Base-by-base conservation (phyloP, 2,329 filamentous ascomycete genomes). In the Beauveria bassiana region DNA sequence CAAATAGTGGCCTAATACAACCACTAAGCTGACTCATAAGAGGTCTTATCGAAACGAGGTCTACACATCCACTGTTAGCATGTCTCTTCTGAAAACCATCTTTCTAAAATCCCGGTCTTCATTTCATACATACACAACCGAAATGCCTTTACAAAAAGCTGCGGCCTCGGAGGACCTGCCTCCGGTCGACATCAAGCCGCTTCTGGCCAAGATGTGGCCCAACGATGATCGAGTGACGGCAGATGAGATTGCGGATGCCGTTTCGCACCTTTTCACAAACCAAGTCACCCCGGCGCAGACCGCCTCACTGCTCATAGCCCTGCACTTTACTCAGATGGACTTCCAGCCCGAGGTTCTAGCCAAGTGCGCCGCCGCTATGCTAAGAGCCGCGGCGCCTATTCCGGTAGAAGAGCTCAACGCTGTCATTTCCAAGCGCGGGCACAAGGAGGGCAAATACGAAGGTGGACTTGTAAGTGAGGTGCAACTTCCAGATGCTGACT, bases 301-400 rank as follows among this genome's bases (percentile, higher is more conserved):
- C 1, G 90, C 90, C 59, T 89, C 93, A 45, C 81, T 99, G 61
- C 81, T 98, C 58, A 97, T 95, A 70, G 90, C 92, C 60, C 81
- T 99, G 51, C 93, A 97, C 77, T 97, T 96, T 67, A 96, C 92
- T 1, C 86, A 87, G 62, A 85, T 91, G 73, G 95, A 98, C 74
- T 85, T 89, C 66, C 85, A 88, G 65, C 85, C 93, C 28, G 90
- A 95, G 70, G 90, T 99, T 46, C 85, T 99, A 67, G 90, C 91
- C 61, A 87, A 88, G 77, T 93, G 91, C 68, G 93, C 93, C 5
- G 79, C 83, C 51, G 86, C 86, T 59, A 98, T 99, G 93, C 84
- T 92, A 65, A 81, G 84, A 61, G 92, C 90, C 24, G 90, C 92
- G 1, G 86, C 86, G 12, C 80, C 81, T 51, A 85, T 96, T 62